A percentile compares a stretch with the other conserved stretches of the same genome.
These are phyloP conservation scores for Blastomyces parvus DNA, from an alignment of 2,329 filamentous ascomycete species.

Conservation along the genomic window DNA sequence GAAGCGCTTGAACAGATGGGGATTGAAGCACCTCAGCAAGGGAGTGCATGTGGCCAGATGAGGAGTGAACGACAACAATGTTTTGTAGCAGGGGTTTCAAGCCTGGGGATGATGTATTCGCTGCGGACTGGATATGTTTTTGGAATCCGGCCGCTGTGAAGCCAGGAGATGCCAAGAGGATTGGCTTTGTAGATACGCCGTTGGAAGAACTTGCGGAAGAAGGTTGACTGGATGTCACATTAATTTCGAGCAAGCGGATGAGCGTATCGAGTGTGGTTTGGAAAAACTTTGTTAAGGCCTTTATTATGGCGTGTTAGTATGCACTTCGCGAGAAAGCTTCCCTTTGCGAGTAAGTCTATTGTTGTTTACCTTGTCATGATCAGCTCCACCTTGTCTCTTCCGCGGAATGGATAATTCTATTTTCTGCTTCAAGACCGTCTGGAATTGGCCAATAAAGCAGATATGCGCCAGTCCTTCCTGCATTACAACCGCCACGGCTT, in stretches of 20 bases:
- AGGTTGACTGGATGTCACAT: slow-evolving; percentile 32
- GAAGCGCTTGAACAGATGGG: slow-evolving; percentile 62
- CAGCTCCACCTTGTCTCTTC: slow-evolving; percentile 39
- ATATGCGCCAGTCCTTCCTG: slow-evolving; percentile 56
- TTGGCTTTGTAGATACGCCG: slow-evolving; percentile 44
- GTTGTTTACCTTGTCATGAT: slow-evolving; percentile 39
- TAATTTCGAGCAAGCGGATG: slow-evolving; percentile 66
- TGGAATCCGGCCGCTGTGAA: slow-evolving; percentile 77
- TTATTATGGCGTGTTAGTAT: slow-evolving; percentile 1
- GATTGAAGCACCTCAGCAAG: slow-evolving; percentile 80
- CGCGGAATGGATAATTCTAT: slow-evolving; percentile 40
- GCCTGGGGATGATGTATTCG: slow-evolving; percentile 49
- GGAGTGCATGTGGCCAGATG: slow-evolving; percentile 76
- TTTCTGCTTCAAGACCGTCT: slow-evolving; percentile 42
- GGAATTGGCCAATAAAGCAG: slow-evolving; percentile 43
- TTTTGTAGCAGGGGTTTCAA: slow-evolving; percentile 58
- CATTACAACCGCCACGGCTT: slow-evolving; percentile 86
- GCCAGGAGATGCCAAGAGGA: slow-evolving; percentile 80
- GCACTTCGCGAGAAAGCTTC: not conserved
- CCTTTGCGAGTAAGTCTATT: not conserved
- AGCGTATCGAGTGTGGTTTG: slow-evolving; percentile 66
- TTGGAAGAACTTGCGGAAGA: slow-evolving; percentile 38
- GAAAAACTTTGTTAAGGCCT: slow-evolving; percentile 69
- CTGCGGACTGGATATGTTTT: slow-evolving; percentile 55
- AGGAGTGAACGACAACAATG: slow-evolving; percentile 66